These are phyloP conservation scores for Capsella rubella DNA, from an alignment of 441 rosid species.

Conservation along the genomic window DNA sequence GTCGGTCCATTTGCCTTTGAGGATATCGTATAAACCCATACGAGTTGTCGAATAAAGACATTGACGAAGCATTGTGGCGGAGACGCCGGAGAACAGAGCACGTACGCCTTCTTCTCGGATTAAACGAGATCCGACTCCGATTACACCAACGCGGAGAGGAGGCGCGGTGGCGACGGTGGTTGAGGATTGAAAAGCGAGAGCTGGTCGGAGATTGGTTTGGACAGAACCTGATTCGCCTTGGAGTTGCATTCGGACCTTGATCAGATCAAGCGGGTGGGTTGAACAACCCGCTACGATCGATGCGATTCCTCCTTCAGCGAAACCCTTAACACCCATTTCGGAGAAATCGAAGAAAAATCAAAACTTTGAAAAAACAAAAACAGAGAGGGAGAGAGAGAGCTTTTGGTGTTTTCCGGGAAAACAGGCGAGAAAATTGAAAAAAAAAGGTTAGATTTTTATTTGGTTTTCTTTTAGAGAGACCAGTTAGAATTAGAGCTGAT, in stretches of 20 bases:
- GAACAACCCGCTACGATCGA: constrained; percentile 71
- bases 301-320: constrained; percentile 78
- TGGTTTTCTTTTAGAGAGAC: not conserved
- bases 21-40: constrained; percentile 79
- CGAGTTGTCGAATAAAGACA: constrained; percentile 83
- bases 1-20: constrained; percentile 71
- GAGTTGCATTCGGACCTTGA: constrained; percentile 80
- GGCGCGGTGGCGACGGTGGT: constrained; percentile 36
- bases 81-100: constrained; percentile 74
- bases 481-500: constrained; percentile 55
- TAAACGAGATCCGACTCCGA: constrained; percentile 55
- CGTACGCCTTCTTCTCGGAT: constrained; percentile 55
- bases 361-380: not conserved
- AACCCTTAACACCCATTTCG: constrained; percentile 69
- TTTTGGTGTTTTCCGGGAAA: constrained; percentile 20
- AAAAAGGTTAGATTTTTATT: constrained; percentile 11
- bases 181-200: constrained; percentile 49
- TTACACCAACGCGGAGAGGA: constrained; percentile 54
- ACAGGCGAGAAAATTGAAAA: constrained; percentile 1
- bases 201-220: constrained; percentile 56
- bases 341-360: not conserved
- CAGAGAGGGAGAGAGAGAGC: not conserved
- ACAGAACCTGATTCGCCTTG: constrained; percentile 59
- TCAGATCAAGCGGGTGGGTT: constrained; percentile 73
- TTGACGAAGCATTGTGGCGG: constrained; percentile 84